Evolutionary conservation across 352 stramenopile species (phyloP).

Genomic region (Globisporangium yorkense): DNA sequence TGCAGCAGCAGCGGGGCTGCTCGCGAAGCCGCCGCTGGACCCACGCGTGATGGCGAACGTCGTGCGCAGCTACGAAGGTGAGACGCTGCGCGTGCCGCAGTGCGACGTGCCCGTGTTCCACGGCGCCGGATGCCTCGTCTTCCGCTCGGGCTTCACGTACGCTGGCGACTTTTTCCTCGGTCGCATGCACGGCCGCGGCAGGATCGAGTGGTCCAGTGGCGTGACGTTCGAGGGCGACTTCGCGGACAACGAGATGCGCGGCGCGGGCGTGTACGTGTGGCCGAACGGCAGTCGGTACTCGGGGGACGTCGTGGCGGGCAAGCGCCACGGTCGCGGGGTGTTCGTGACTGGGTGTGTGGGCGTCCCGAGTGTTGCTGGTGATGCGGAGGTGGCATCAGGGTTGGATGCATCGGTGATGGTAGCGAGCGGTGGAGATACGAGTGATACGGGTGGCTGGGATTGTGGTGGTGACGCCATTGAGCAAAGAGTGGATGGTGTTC

Average conservation of each 20-base stretch:
- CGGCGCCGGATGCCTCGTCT: slow-evolving; percentile 42
- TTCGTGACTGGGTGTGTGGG: slow-evolving; percentile 41
- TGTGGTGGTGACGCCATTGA: too few relatives aligned
- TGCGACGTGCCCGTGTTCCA: slow-evolving; percentile 57
- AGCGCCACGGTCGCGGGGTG: slow-evolving; percentile 69
- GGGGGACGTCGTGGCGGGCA: slow-evolving; percentile 56
- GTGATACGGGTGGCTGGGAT: too few relatives aligned
- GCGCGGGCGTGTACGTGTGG: slow-evolving; percentile 64
- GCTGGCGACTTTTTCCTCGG: slow-evolving; percentile 52
- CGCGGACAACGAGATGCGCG: slow-evolving; percentile 64
- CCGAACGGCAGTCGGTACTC: slow-evolving; percentile 79
- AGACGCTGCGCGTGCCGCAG: slow-evolving; percentile 29
- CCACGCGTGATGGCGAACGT: slow-evolving; percentile 56
- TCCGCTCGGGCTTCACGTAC: slow-evolving; percentile 69
- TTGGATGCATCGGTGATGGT: not conserved
- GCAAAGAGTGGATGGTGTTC: too few relatives aligned
- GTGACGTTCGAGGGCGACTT: slow-evolving; percentile 70
- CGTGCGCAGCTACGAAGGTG: slow-evolving; percentile 38
- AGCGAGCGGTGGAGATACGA: too few relatives aligned
- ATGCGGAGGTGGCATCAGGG: not conserved
- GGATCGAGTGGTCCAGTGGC: slow-evolving; percentile 54
- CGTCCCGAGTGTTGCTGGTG: not conserved
- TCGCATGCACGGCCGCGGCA: slow-evolving; percentile 69
- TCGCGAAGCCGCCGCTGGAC: slow-evolving; percentile 49
- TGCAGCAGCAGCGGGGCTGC: not conserved